Evolutionary conservation across 352 stramenopile species (phyloP), one percentile per base, ranked within the genome.

Genomic region (Phytophthora tentaculata): DNA sequence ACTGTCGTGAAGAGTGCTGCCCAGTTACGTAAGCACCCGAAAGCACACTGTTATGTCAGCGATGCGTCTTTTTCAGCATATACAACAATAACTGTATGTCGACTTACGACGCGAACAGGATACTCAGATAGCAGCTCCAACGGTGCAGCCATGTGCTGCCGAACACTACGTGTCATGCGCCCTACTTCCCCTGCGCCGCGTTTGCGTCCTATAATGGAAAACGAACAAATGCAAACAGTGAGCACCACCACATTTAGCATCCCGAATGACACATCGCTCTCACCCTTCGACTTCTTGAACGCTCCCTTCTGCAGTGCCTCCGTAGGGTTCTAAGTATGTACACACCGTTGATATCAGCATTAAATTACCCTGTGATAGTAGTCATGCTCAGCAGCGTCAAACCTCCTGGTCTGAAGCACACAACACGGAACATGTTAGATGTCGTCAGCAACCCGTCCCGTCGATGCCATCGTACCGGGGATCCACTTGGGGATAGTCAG

Each of bases 271-370:
- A n/a, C n/a, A n/a, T n/a, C n/a, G n/a, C n/a, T n/a, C n/a, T n/a
- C n/a, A 91, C 84, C 86, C 67, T 92, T 92, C 22, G 82, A 84
- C 73, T 94, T 92, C 73, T 90, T 90, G 26, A 77, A 80, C 19
- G 61, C 71, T 24, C 83, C 84, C 32, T 81, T 80, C 56, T 91
- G 82, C 51, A 92, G 72, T 64, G 84, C 82, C 37, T 80, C 77
- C 12, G 86, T 94, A 17, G 84, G 84, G 19, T 78, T 71, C 78
- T 94, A 52, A 45, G 52, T 35, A 29, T 28, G 23, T 39, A 60
- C 16, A 48, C 12, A 53, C n/a, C 32, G 2, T 41, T 20, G 14
- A 17, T 3, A 35, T 49, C 26, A 48, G 13, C 14, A 54, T 17
- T 28, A 28, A 29, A n/a, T 17, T 16, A 14, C 51, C n/a, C 16